phyloP scores from a whole-genome alignment of 116 monocot genomes.

The Iris pallida region DNA sequence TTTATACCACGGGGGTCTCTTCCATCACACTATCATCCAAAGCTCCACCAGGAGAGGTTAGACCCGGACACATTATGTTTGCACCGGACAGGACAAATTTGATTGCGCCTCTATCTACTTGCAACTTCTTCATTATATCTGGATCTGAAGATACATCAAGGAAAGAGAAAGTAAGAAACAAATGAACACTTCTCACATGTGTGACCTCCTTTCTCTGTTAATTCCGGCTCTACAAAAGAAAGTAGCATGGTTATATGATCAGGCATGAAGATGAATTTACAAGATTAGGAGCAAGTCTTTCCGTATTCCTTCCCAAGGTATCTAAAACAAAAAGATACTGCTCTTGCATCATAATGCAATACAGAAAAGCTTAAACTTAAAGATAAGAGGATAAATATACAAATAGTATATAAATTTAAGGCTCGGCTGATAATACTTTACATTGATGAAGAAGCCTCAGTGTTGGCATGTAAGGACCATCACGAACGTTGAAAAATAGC shows the following conservation, averaged over 20 bases:
- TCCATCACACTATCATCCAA: slow-evolving; percentile 70
- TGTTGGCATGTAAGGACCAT: slow-evolving; percentile 99
- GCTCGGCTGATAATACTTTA: slow-evolving; percentile 24
- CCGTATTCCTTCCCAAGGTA: not conserved
- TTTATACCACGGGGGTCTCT: slow-evolving; percentile 85
- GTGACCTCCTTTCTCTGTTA: too few relatives aligned
- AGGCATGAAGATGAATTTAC: not conserved
- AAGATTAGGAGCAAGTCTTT: not conserved
- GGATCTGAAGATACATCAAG: slow-evolving; percentile 54
- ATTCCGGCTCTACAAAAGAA: not conserved
- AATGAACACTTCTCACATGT: not conserved
- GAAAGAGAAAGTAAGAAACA: not conserved
- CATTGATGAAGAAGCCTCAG: slow-evolving; percentile 97
- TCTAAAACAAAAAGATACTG: not conserved
- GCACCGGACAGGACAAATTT: slow-evolving; percentile 99
- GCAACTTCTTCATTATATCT: slow-evolving; percentile 92
- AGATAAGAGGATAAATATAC: too few relatives aligned
- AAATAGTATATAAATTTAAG: not conserved
- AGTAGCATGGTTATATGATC: not conserved
- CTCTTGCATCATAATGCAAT: not conserved
- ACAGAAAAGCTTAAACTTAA: not conserved
- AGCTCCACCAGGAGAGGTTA: slow-evolving; percentile 89
- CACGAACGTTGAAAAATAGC: slow-evolving; percentile 93
- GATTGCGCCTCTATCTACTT: slow-evolving; percentile 95
- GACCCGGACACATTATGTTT: slow-evolving; percentile 99